Base-by-base conservation (phyloP, 2,329 filamentous ascomycete species). In the Lecanoromycetidae sp. region DNA sequence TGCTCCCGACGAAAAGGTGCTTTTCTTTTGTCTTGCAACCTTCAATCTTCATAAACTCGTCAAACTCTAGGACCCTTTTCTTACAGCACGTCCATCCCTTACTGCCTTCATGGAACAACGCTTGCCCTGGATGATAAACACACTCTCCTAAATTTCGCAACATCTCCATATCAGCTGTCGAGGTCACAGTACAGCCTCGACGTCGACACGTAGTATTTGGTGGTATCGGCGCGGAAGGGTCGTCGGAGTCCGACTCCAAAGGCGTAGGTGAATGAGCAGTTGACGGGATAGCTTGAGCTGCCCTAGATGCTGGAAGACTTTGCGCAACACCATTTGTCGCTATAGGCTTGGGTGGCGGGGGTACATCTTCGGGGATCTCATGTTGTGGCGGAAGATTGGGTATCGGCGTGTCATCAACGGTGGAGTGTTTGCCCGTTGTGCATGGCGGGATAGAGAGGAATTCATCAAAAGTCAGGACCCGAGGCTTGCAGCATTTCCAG, bases 11-110 rank as follows among this genome's bases (percentile, higher is more conserved):
- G 59, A 95, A 98, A 55, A 94, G 66, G 70, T 98, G 91, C 51
- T 76, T 73, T 35, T 73, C 70, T 66, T 88, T 91, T 35, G 82
- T 87, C 63, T 79, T 80, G 68, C 91, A 98, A 1, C 91, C 91
- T 57, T 84, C 80, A 50, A 98, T 90, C 66, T 85, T 91, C 80
- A 98, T 80, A 67, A 98, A 98, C 65, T 96, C 83, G 63, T 98
- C 88, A 65, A 98, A 98, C 62, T 98, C 91, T 50, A 98, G 69
- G 49, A 98, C 91, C 30, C 87, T 77, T 58, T 87, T 75, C 76
- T 96, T 96, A 70, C 91, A 98, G 71, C 91, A 98, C 50, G 80
- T 87, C 74, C 91, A 98, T 1, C 91, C 91, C 71, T 98, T 98
- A 68, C 86, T 94, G 29, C 91, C 91, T 70, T 98, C 91, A 64